Evolutionary conservation across 2,329 filamentous ascomycete species (phyloP).

Genomic region (Bipolaris sorokiniana): DNA sequence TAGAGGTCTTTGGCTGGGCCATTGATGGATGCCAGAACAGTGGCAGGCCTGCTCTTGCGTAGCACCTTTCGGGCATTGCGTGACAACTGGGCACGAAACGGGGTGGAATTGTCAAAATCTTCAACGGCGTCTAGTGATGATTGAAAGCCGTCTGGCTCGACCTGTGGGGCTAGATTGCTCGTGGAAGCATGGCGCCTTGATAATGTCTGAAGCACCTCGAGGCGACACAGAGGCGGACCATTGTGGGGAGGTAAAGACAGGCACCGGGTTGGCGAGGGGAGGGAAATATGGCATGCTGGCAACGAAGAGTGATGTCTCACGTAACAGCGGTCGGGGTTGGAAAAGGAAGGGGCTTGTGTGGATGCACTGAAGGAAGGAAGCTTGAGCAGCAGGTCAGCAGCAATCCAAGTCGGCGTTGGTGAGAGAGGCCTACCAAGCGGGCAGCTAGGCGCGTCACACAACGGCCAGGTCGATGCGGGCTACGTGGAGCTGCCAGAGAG

Average conservation of each 20-base stretch:
- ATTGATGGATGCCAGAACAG: constrained; percentile 30
- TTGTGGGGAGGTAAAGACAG: neutral
- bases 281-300: neutral
- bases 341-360: neutral
- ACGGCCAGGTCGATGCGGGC: constrained; percentile 31
- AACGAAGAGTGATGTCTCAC: neutral
- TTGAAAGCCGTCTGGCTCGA: neutral
- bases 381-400: constrained; percentile 6
- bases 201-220: constrained; percentile 8
- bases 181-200: constrained; percentile 2
- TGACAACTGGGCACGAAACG: constrained; percentile 21
- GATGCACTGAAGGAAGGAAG: neutral
- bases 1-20: constrained; percentile 29
- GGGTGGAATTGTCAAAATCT: neutral
- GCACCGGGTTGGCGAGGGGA: neutral
- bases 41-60: constrained; percentile 29
- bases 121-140: neutral
- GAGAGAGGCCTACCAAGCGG: constrained; percentile 19
- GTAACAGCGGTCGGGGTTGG: neutral
- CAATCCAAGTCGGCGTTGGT: neutral
- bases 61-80: constrained; percentile 23
- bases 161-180: neutral
- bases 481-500: constrained; percentile 43
- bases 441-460: constrained; percentile 20
- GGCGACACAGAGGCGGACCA: neutral